Conservation (phyloP, 2,329 filamentous ascomycete genomes). For the Calonectria leucothoes region DNA sequence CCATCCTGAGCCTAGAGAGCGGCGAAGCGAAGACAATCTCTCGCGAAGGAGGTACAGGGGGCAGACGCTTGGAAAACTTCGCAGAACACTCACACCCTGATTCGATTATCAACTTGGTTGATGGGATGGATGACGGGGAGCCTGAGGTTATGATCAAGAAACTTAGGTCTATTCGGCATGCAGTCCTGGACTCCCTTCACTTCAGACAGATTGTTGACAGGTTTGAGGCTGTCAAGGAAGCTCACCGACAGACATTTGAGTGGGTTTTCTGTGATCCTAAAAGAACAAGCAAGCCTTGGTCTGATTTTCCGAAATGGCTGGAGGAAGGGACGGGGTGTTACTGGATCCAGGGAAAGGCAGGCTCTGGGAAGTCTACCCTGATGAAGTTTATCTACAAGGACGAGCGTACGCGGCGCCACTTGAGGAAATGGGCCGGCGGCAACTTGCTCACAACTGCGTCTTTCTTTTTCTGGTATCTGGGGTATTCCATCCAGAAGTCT, state of each 20-base stretch:
- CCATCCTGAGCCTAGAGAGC: neutral
- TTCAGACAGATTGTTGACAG: neutral
- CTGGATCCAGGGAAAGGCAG: neutral
- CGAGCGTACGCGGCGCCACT: neutral
- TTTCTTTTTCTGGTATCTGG: neutral
- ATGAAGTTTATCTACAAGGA: neutral
- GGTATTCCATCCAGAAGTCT: neutral
- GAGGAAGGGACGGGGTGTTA: neutral
- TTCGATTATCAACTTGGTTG: neutral
- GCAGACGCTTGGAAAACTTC: neutral
- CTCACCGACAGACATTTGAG: neutral
- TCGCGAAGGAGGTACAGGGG: neutral
- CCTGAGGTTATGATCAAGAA: neutral
- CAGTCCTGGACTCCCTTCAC: neutral
- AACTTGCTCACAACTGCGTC: neutral
- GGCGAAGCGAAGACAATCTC: neutral
- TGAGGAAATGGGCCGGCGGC: neutral
- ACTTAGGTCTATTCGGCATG: neutral
- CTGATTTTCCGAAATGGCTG: neutral
- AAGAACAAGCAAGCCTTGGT: neutral
- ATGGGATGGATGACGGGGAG: neutral
- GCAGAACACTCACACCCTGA: neutral
- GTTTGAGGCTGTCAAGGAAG: neutral
- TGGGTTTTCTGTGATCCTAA: neutral
- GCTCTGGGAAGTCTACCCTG: neutral